Conservation (phyloP, 2,329 filamentous ascomycete genomes). For the Alternaria panax region DNA sequence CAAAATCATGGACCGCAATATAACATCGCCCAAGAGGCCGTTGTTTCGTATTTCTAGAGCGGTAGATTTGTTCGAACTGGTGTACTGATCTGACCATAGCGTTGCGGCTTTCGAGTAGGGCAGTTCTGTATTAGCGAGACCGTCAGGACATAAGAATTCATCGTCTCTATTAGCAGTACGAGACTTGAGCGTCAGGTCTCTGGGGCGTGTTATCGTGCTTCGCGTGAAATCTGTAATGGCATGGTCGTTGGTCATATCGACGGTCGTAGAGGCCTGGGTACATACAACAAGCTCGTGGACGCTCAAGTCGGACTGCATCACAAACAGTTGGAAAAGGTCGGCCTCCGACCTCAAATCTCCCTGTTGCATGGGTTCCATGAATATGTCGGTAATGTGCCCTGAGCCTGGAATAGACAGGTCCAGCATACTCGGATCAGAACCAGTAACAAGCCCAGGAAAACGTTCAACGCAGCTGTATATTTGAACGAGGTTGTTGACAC, state of each 20-base stretch:
- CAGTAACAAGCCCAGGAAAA: conserved; percentile 17
- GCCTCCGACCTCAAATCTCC: conserved; percentile 27
- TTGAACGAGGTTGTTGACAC: conserved; percentile 40
- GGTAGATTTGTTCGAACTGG: not conserved
- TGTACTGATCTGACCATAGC: conserved; percentile 10
- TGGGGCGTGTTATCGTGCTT: conserved; percentile 17
- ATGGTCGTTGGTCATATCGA: not conserved
- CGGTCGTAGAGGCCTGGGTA: conserved; percentile 3
- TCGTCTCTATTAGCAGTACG: conserved; percentile 25
- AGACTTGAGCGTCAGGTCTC: not conserved
- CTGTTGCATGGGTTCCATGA: conserved; percentile 31
- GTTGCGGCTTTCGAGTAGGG: conserved; percentile 20
- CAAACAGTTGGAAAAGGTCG: conserved; percentile 39
- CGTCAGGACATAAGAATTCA: conserved; percentile 42
- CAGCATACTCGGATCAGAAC: conserved; percentile 38
- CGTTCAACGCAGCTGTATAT: conserved; percentile 36
- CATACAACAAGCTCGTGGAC: conserved; percentile 35
- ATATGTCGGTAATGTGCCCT: conserved; percentile 22
- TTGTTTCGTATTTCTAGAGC: conserved; percentile 15
- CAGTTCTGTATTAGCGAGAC: conserved; percentile 13
- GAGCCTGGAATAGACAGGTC: conserved; percentile 20
- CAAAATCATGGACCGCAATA: conserved; percentile 8
- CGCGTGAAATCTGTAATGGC: conserved; percentile 30
- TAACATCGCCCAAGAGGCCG: conserved; percentile 20
- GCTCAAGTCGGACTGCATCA: conserved; percentile 33